phyloP scores from a whole-genome alignment of 345 rosid genomes.

The Hevea brasiliensis region DNA sequence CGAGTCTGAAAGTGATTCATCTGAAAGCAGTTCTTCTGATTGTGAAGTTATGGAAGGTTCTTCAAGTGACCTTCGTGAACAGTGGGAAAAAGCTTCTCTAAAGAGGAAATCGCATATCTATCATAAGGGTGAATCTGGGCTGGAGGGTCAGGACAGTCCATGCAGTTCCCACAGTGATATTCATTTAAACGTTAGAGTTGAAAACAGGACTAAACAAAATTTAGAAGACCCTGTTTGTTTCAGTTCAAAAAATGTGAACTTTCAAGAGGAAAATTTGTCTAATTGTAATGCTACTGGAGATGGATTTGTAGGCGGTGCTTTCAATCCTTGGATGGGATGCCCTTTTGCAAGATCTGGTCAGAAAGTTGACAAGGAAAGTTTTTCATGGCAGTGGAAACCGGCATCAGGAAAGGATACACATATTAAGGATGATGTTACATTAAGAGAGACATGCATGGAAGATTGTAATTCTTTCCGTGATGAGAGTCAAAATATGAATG shows the following conservation, averaged over 20 bases:
- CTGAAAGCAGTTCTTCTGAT: constrained; percentile 25
- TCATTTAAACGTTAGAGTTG: constrained; percentile 23
- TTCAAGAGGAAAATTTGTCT: constrained; percentile 25
- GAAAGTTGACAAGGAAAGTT: not conserved
- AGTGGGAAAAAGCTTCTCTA: constrained; percentile 61
- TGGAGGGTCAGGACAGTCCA: constrained; percentile 30
- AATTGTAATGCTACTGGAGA: constrained; percentile 24
- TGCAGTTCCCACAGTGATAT: constrained; percentile 31
- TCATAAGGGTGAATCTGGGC: constrained; percentile 34
- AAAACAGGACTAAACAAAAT: constrained; percentile 24
- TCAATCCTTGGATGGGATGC: constrained; percentile 16
- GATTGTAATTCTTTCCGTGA: constrained; percentile 3
- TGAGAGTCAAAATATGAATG: not conserved
- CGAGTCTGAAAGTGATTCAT: constrained; percentile 16
- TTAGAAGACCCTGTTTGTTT: constrained; percentile 25
- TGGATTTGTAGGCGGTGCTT: constrained; percentile 19
- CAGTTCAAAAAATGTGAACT: constrained; percentile 25
- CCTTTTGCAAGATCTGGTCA: not conserved
- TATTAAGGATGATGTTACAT: constrained; percentile 14
- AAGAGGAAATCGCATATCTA: constrained; percentile 37
- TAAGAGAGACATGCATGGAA: constrained; percentile 10
- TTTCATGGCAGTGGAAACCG: not conserved
- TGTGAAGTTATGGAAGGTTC: constrained; percentile 54
- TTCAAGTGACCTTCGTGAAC: constrained; percentile 49
- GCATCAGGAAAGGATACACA: constrained; percentile 8